Percentiles rank a stretch among this genome's conserved stretches.
These are phyloP conservation scores for Apiotrichum domesticum DNA, from an alignment of 1,284 basidiomycete genomes.

Conservation along the genomic window DNA sequence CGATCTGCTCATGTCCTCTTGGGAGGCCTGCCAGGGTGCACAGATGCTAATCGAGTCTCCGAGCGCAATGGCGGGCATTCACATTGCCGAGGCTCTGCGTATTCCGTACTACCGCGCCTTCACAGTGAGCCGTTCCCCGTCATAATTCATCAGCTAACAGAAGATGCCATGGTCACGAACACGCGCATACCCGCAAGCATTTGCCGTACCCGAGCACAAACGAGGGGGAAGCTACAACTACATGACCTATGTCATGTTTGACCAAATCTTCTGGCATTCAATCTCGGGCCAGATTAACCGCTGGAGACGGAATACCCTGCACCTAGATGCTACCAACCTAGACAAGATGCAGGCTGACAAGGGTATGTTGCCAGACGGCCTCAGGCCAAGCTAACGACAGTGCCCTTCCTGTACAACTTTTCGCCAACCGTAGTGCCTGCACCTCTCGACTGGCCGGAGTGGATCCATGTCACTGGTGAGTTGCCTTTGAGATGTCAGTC, in stretches of 20 bases:
- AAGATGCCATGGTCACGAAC: slow-evolving; percentile 55
- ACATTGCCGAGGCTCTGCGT: slow-evolving; percentile 86
- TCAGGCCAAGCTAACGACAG: slow-evolving; percentile 30
- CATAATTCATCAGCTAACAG: background rate
- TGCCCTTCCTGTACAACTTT: slow-evolving; percentile 97
- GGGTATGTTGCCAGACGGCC: slow-evolving; percentile 49
- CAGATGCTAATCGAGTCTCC: slow-evolving; percentile 93
- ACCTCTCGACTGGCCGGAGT: slow-evolving; percentile 95
- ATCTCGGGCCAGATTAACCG: slow-evolving; percentile 90
- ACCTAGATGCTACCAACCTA: slow-evolving; percentile 70
- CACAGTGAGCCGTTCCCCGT: slow-evolving; percentile 59
- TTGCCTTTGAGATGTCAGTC: background rate
- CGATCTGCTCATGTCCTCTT: slow-evolving; percentile 85
- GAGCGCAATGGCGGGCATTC: slow-evolving; percentile 96
- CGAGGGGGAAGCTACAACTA: slow-evolving; percentile 97
- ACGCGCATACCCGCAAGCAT: slow-evolving; percentile 93
- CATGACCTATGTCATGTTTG: slow-evolving; percentile 72
- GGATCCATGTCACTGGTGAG: slow-evolving; percentile 87
- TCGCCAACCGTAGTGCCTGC: slow-evolving; percentile 56
- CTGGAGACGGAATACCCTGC: slow-evolving; percentile 77
- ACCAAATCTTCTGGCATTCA: slow-evolving; percentile 96
- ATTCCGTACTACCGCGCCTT: slow-evolving; percentile 93
- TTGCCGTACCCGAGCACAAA: slow-evolving; percentile 88
- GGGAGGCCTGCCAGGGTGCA: slow-evolving; percentile 90
- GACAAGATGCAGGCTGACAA: slow-evolving; percentile 86